A percentile compares a stretch with the other conserved stretches of the same genome.
Conservation (phyloP, 169 alveolate species). For the Eimeria maxima region DNA sequence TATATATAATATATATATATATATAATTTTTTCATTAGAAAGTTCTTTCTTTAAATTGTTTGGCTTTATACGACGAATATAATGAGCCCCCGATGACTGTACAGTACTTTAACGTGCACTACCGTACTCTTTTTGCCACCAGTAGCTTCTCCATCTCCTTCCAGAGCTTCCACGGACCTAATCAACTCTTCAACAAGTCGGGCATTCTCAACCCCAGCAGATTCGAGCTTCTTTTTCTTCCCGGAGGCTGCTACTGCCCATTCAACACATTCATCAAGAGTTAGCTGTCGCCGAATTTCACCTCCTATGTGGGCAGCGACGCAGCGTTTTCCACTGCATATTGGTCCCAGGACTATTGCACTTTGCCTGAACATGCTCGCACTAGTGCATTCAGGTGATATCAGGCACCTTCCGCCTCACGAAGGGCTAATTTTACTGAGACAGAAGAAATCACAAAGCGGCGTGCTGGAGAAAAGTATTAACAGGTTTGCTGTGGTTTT, state of each 20-base stretch:
- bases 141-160: conserved; percentile 44
- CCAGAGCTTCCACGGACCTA: conserved; percentile 45
- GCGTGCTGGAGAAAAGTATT: neutral
- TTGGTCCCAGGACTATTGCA: conserved; percentile 84
- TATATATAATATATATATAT: too few species aligned
- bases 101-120: neutral
- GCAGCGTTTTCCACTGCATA: conserved; percentile 81
- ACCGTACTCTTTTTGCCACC: conserved; percentile 51
- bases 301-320: conserved; percentile 76
- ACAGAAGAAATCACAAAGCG: neutral
- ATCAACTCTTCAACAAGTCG: conserved; percentile 79
- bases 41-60: too few species aligned
- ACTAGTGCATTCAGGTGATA: neutral
- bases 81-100: too few species aligned
- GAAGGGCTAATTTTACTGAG: neutral
- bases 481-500: neutral
- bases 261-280: conserved; percentile 81
- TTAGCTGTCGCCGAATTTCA: conserved; percentile 69
- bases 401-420: neutral
- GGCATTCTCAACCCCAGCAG: conserved; percentile 75
- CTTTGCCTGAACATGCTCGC: conserved; percentile 73
- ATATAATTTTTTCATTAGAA: too few species aligned
- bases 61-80: too few species aligned
- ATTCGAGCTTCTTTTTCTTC: conserved; percentile 44
- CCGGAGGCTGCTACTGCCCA: conserved; percentile 58